Evolutionary conservation across 208 protist species (phyloP).

Genomic region (Tritrichomonas musculus): DNA sequence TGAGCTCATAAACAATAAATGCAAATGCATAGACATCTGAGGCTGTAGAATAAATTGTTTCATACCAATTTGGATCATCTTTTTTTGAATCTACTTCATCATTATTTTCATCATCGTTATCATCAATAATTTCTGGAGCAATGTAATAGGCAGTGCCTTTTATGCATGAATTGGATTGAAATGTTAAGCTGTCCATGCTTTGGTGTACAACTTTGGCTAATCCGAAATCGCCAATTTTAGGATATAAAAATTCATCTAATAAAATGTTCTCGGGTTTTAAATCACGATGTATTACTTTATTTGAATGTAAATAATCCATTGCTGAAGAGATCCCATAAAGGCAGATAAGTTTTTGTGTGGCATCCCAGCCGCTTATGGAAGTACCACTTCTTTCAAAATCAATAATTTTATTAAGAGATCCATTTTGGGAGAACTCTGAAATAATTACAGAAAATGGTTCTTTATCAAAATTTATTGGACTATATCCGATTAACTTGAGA

Average conservation of each 20-base stretch:
- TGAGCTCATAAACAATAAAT: background rate
- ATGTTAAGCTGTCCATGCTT: background rate
- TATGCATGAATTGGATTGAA: too few relatives aligned
- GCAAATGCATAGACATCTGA: background rate
- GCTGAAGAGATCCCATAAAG: background rate
- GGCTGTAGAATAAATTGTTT: background rate
- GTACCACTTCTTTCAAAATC: background rate
- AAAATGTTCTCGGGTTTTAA: background rate
- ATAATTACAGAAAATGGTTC: background rate
- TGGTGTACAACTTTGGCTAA: background rate
- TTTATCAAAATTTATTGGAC: too few relatives aligned
- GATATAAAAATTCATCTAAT: background rate
- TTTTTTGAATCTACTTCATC: too few relatives aligned
- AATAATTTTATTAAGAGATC: background rate
- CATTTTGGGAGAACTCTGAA: background rate
- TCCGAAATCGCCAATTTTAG: background rate
- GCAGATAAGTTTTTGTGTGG: background rate
- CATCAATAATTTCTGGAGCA: background rate
- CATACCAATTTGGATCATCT: too few relatives aligned
- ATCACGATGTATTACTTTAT: background rate
- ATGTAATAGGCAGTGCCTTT: too few relatives aligned
- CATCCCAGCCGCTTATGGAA: background rate
- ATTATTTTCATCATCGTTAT: too few relatives aligned
- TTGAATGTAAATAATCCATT: background rate
- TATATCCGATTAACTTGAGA: too few relatives aligned